Evolutionary conservation across 1,284 basidiomycete species (phyloP).

Genomic region (Sanghuangporus sanghuang): DNA sequence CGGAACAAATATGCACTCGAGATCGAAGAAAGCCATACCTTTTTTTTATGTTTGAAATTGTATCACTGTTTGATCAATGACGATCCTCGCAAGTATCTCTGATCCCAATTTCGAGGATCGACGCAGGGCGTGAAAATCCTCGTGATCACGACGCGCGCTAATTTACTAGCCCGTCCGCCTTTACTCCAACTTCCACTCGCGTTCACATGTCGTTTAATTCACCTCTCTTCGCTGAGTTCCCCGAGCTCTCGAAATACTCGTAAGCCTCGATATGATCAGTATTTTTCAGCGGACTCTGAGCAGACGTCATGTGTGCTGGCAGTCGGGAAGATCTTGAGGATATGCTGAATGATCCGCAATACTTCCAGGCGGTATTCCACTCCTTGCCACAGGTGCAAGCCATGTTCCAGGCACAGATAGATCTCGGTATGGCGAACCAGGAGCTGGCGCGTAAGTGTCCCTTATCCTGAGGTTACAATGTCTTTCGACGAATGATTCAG

Average conservation of each 20-base stretch:
- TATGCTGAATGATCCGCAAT: conserved; percentile 71
- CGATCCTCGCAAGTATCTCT: background rate
- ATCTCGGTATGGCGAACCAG: conserved; percentile 79
- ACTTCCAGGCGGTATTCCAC: conserved; percentile 86
- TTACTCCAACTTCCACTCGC: background rate
- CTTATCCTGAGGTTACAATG: background rate
- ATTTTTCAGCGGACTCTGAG: background rate
- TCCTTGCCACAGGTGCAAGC: conserved; percentile 68
- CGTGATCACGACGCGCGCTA: background rate
- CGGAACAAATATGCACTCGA: too few relatives aligned
- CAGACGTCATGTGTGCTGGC: conserved; percentile 15
- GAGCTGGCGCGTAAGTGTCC: conserved; percentile 68
- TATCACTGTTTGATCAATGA: background rate
- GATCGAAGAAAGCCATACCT: too few relatives aligned
- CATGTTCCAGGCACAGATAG: conserved; percentile 69
- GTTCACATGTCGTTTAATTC: conserved; percentile 23
- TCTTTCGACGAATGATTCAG: conserved; percentile 32
- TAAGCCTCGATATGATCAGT: conserved; percentile 30
- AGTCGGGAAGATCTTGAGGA: conserved; percentile 88
- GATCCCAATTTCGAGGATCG: background rate
- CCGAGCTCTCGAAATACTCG: conserved; percentile 67
- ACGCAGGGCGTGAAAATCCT: background rate
- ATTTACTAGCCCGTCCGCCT: background rate
- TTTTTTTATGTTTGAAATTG: too few relatives aligned
- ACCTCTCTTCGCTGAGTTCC: conserved; percentile 58